Base-by-base conservation (phyloP, 1,284 basidiomycete species). In the Heterobasidion parviporum region DNA sequence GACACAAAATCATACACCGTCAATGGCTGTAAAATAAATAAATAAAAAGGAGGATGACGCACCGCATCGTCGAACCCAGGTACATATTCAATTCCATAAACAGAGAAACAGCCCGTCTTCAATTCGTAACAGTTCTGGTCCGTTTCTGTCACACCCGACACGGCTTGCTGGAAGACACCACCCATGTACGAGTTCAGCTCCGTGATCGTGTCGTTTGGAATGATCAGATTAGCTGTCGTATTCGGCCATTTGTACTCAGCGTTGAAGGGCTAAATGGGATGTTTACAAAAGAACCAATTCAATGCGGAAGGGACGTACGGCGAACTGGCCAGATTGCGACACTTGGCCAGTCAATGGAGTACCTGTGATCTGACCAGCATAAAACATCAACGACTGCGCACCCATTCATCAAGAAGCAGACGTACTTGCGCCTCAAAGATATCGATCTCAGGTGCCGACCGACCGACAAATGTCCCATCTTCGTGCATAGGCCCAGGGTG, bases 61-160 rank as follows among this genome's bases (percentile, higher is more conserved):
- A 74, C 72, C n/a, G 63, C 73, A 48, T 67, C 61, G 56, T 71
- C 68, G 45, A 71, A 72, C 2, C 74, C 79, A 2, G 77, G 74
- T 46, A 70, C 61, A 61, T 83, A 86, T 65, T 88, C 85, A 62
- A 80, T 82, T 1, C 83, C 87, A 62, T 87, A 89, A 2, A 76
- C 65, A 3, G 78, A 73, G 64, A 72, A 82, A 55, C 74, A 76
- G 6, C 72, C 46, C 18, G 33, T 73, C 7, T 70, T 70, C 20
- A 54, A 20, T 54, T 60, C 55, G 26, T 62, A 60, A n/a, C 57
- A 56, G 0, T 52, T 49, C 33, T 38, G 51, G 32, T 60, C 16
- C 16, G 62, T 59, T 6, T 43, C 4, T 1, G 62, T 35, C 14
- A 63, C 50, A 36, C 46, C 56, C 14, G 62, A 63, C n/a, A 63